Evolutionary conservation across 1,284 basidiomycete species (phyloP), one percentile per base, ranked within the genome.

Genomic region (Ceratobasidium sp.): DNA sequence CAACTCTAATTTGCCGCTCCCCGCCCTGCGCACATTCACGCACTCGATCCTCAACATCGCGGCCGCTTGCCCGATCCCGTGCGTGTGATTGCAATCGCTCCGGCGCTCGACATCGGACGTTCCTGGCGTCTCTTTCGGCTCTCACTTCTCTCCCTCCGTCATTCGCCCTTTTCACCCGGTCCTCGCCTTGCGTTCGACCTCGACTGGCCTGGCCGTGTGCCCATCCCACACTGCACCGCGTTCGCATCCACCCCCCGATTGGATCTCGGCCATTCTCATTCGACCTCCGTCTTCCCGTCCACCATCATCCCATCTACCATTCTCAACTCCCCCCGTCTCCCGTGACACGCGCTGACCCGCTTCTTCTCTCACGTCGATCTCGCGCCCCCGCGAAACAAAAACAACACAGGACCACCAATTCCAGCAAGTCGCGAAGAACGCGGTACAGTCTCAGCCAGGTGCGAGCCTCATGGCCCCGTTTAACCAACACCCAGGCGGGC

Each of bases 371-470:
- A 23, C 43, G 45, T 28, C 45, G 18, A 52, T 28, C 26, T 28
- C 36, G 36, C 36, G 14, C 36, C 36, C 36, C 36, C 6, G 8
- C 36, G 14, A 39, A 30, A 41, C 30, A 41, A 21, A 14, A n/a
- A 55, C 28, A 30, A n/a, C 23, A 36, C 48, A 69, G 64, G 64
- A 69, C 36, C 50, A 55, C 12, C 26, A 55, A 18, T 69, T 41
- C 64, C 52, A 69, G 26, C 64, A 69, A 50, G 39, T 39, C 34
- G 52, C 36, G 21, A 69, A 69, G 52, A 55, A 30, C 48, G 62
- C 48, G 50, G 57, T 57, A 30, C 64, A 69, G 26, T 69, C 64
- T 55, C 64, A 69, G 52, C n/a, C 64, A 30, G 64, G 64, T 39
- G 52, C 64, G 52, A 69, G 39, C 52, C 23, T 55, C 50, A 69